A percentile compares a stretch with the other conserved stretches of the same genome.
phyloP scores from a whole-genome alignment of 352 stramenopile genomes.

The Globisporangium alternatum region DNA sequence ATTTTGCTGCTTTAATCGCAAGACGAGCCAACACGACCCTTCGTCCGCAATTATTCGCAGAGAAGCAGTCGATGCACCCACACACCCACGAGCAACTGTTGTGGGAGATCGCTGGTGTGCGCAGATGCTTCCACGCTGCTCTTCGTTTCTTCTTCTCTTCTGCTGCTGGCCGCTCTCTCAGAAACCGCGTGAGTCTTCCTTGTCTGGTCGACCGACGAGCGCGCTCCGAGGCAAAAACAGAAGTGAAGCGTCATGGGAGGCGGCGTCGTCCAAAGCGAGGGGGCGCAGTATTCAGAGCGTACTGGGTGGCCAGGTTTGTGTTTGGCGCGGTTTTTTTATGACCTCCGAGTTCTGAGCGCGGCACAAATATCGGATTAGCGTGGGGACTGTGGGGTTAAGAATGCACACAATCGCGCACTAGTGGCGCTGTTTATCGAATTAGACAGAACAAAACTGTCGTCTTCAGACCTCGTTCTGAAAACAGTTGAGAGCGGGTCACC shows the following conservation, averaged over 20 bases:
- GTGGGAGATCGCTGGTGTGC: background rate
- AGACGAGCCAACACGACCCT: too few relatives aligned
- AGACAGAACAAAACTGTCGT: background rate
- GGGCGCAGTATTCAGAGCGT: background rate
- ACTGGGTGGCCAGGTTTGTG: background rate
- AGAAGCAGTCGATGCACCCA: background rate
- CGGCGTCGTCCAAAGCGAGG: constrained; percentile 7
- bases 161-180: background rate
- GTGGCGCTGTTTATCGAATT: background rate
- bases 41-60: too few relatives aligned
- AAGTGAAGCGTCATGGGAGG: constrained; percentile 19
- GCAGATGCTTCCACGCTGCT: background rate
- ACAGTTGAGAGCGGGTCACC: too few relatives aligned
- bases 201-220: background rate
- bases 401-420: background rate
- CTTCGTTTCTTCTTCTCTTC: background rate
- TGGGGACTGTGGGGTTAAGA: background rate
- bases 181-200: background rate
- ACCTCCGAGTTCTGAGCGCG: constrained; percentile 1
- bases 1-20: too few relatives aligned
- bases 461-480: background rate
- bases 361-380: background rate
- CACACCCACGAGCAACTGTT: background rate
- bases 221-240: constrained; percentile 12
- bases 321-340: constrained; percentile 14